Evolutionary conservation across 2,329 filamentous ascomycete species (phyloP).

Genomic region (Scedosporium boydii): DNA sequence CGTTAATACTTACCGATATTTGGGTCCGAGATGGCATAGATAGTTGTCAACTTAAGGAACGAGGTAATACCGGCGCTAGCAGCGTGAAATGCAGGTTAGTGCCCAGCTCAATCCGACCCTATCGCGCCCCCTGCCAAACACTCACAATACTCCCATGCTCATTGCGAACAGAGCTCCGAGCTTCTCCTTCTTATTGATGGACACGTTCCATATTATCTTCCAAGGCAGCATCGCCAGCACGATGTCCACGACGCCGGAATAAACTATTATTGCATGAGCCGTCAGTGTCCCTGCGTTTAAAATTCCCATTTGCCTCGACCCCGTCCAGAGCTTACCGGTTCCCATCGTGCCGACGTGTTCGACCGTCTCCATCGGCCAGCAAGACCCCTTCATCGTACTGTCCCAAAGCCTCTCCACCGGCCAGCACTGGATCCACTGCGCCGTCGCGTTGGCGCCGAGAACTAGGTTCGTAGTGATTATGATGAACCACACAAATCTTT

Average conservation of each 20-base stretch:
- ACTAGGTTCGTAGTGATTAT: slow-evolving; percentile 14
- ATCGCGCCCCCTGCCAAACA: too few relatives aligned
- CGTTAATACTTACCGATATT: slow-evolving; percentile 8
- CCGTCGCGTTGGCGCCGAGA: slow-evolving; percentile 11
- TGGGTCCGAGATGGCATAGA: slow-evolving; percentile 12
- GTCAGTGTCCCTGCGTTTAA: background rate
- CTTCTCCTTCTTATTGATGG: slow-evolving; percentile 28
- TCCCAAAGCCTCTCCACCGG: slow-evolving; percentile 12
- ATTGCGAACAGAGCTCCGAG: slow-evolving; percentile 28
- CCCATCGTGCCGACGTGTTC: slow-evolving; percentile 3
- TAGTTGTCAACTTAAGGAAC: slow-evolving; percentile 17
- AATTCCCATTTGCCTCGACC: background rate
- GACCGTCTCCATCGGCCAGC: slow-evolving; percentile 16
- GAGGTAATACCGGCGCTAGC: slow-evolving; percentile 20
- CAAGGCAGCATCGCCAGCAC: slow-evolving; percentile 27
- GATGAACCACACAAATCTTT: slow-evolving; percentile 13
- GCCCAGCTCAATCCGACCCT: too few relatives aligned
- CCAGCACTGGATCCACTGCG: slow-evolving; percentile 12
- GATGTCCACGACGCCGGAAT: slow-evolving; percentile 26
- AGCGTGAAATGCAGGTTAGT: background rate
- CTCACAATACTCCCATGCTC: slow-evolving; percentile 31
- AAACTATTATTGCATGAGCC: slow-evolving; percentile 11
- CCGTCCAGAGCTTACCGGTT: background rate
- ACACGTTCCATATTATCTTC: slow-evolving; percentile 27
- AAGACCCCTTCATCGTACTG: slow-evolving; percentile 13